Conservation (phyloP, 2,329 filamentous ascomycete species). For the Paraphaeosphaeria sporulosa region DNA sequence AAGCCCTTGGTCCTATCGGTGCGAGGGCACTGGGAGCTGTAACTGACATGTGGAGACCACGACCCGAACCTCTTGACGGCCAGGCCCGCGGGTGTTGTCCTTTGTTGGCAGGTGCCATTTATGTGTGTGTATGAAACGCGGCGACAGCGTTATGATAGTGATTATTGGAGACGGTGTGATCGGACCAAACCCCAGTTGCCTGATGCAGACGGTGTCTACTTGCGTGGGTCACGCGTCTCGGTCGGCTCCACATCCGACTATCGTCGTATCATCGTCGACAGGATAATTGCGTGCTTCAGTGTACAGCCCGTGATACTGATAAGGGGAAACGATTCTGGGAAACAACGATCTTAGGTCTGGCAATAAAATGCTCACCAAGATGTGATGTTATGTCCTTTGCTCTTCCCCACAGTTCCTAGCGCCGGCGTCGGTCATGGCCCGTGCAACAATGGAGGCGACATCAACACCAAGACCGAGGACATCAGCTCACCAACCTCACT, state of each 20-base stretch:
- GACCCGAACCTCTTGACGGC: too few species aligned
- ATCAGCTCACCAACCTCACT: neutral
- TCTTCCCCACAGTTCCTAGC: constrained; percentile 2
- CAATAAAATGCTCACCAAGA: neutral
- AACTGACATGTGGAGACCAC: too few species aligned
- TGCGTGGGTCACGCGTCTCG: neutral
- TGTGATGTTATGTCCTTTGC: constrained; percentile 4
- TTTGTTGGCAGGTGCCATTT: neutral
- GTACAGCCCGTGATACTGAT: neutral
- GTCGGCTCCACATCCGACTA: neutral
- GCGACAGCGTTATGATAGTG: neutral
- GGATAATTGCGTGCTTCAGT: neutral
- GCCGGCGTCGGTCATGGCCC: constrained; percentile 5
- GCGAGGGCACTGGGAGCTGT: too few species aligned
- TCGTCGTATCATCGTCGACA: neutral
- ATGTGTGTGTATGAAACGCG: neutral
- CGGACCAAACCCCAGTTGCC: neutral
- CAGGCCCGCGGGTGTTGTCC: too few species aligned
- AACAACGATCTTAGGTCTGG: neutral
- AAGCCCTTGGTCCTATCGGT: too few species aligned
- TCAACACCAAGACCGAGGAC: constrained; percentile 1
- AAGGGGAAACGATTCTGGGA: neutral
- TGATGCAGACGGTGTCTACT: neutral
- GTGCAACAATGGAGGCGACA: constrained; percentile 7
- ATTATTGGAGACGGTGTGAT: neutral